Base-by-base conservation (phyloP, 2,329 filamentous ascomycete genomes). In the Aspergillus tanneri region DNA sequence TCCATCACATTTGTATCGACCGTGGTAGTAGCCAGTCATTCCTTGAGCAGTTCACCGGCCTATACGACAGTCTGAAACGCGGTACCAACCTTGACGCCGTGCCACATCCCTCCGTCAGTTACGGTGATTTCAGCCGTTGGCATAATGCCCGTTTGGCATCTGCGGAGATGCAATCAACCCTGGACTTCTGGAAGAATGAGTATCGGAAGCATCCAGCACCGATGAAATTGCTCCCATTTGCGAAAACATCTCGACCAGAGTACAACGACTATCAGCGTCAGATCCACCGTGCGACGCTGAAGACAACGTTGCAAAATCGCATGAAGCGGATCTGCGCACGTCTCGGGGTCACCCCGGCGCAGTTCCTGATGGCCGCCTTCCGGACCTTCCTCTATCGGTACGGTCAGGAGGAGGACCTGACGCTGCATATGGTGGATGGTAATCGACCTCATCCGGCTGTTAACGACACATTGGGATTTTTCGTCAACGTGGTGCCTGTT, bases 1-100 rank as follows among this genome's bases (percentile, higher is more conserved):
- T 46, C 12, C 43, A 46, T 18, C 43, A 46, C 36, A 46, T 46
- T 9, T 28, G 18, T 11, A 46, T 28, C 7, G 43, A 46, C 27
- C 25, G 35, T 3, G 43, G 24, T n/a, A 39, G 35, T 16, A 40
- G 22, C 10, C 16, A 32, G 6, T 21, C 35, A 7, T 22, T 46
- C 6, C 24, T 46, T 9, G 35, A 19, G 14, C 43, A 46, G 43
- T 18, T 46, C 14, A 19, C 24, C 6, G 19, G 23, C 5, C 16
- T 46, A 16, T 46, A 46, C 14, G 27, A 46, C 10, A 24, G 16
- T 5, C n/a, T 40, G 3, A 16, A 18, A 2, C 18, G 19, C 8
- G 36, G 25, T 10, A 23, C 23, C 3, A 32, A 28, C n/a, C 36
- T 40, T 4, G 10, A 14, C 9, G 14, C 27, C 10, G 19, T 39